Evolutionary conservation across 768 basidiomycete genomes (phyloP).

Genomic region (Pholiota molesta): DNA sequence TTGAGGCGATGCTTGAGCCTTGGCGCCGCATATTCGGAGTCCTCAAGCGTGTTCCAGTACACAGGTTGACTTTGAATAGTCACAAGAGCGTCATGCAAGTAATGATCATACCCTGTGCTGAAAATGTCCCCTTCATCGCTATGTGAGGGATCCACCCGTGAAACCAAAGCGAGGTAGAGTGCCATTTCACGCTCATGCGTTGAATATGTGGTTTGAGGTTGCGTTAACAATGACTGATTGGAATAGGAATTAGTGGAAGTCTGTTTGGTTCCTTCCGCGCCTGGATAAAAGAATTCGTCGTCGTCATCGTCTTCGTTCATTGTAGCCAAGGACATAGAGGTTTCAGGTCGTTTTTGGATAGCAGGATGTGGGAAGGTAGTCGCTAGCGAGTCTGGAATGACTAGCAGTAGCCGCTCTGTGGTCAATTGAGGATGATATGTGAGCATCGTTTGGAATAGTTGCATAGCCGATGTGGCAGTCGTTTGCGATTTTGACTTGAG

Average conservation of each 20-base stretch:
- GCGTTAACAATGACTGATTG: constrained; percentile 46
- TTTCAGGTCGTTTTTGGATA: constrained; percentile 27
- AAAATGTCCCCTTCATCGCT: constrained; percentile 70
- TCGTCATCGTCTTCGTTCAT: constrained; percentile 47
- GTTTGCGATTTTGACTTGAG: constrained; percentile 66
- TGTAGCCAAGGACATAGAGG: constrained; percentile 19
- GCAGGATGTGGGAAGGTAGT: constrained; percentile 74
- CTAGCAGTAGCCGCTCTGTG: constrained; percentile 68
- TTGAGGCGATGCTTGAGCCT: constrained; percentile 75
- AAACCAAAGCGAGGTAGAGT: constrained; percentile 77
- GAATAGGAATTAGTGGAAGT: constrained; percentile 11
- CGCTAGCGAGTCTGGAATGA: constrained; percentile 69
- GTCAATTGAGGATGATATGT: constrained; percentile 66
- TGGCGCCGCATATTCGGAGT: constrained; percentile 30
- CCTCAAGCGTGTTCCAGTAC: constrained; percentile 50
- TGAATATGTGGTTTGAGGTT: constrained; percentile 75
- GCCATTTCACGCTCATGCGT: constrained; percentile 86
- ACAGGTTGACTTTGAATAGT: constrained; percentile 68
- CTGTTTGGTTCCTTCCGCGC: constrained; percentile 31
- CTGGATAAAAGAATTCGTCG: constrained; percentile 47
- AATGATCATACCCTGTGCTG: constrained; percentile 86
- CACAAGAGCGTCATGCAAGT: constrained; percentile 74
- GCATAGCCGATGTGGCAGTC: constrained; percentile 76
- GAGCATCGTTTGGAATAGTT: constrained; percentile 79
- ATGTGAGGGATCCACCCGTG: constrained; percentile 74